Evolutionary conservation across 352 stramenopile genomes (phyloP).

Genomic region (Globisporangium emineosum): DNA sequence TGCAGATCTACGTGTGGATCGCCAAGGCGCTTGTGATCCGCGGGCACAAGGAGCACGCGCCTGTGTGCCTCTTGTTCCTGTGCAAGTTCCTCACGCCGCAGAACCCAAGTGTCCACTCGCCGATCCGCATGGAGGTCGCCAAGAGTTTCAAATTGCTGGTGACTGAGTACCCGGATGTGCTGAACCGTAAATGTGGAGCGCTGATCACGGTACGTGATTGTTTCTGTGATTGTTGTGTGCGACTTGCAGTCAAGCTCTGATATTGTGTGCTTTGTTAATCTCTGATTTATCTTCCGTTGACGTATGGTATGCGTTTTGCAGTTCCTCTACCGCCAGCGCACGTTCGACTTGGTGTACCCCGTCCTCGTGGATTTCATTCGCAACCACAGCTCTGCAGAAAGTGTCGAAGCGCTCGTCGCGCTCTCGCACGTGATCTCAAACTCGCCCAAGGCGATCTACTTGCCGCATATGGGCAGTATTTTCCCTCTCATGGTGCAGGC

Average conservation of each 20-base stretch:
- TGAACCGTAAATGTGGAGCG: slow-evolving; percentile 83
- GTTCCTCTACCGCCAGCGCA: slow-evolving; percentile 79
- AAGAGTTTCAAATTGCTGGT: slow-evolving; percentile 81
- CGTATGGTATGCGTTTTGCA: slow-evolving; percentile 18
- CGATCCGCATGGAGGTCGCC: slow-evolving; percentile 68
- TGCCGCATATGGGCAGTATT: slow-evolving; percentile 72
- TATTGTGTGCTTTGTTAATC: background rate
- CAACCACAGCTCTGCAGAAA: slow-evolving; percentile 32
- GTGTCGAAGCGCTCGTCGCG: slow-evolving; percentile 66
- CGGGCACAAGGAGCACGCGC: slow-evolving; percentile 65
- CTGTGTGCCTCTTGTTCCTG: slow-evolving; percentile 66
- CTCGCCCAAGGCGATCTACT: slow-evolving; percentile 76
- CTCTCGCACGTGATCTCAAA: slow-evolving; percentile 80
- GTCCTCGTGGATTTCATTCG: slow-evolving; percentile 64
- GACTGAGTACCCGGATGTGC: slow-evolving; percentile 71
- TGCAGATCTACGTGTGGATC: slow-evolving; percentile 86
- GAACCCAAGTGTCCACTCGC: slow-evolving; percentile 25
- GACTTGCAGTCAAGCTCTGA: background rate
- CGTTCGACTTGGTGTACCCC: slow-evolving; percentile 78
- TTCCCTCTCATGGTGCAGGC: slow-evolving; percentile 83
- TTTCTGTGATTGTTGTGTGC: background rate
- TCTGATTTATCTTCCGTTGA: background rate
- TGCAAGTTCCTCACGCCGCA: slow-evolving; percentile 56
- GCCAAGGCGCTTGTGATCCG: slow-evolving; percentile 80
- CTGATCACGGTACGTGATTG: slow-evolving; percentile 58